Conservation (phyloP, 371 early-diverging fungal species). For the Mycotypha africana region DNA sequence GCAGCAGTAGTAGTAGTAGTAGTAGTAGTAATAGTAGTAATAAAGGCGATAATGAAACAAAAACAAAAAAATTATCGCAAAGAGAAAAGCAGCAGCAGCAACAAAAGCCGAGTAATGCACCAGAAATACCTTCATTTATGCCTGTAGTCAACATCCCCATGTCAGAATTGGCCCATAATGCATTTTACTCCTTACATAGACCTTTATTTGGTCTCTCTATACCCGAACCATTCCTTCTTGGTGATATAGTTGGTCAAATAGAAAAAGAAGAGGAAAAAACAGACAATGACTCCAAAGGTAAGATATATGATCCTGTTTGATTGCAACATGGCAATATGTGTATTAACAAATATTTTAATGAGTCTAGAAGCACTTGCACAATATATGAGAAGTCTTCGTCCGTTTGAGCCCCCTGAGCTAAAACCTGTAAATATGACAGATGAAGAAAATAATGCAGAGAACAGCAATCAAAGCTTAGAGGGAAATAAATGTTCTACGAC, state of each 20-base stretch:
- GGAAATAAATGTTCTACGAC: no score
- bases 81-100: background rate
- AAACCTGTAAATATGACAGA: background rate
- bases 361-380: constrained; percentile 12
- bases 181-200: constrained; percentile 44
- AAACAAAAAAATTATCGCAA: background rate
- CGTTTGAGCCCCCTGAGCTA: constrained; percentile 13
- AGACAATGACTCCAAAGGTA: no score
- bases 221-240: constrained; percentile 10
- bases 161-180: constrained; percentile 39
- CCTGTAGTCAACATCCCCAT: constrained; percentile 42
- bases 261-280: no score
- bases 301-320: no score
- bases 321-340: no score
- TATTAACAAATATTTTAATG: no score
- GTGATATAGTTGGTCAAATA: no score
- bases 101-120: constrained; percentile 1
- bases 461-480: no score
- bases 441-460: background rate
- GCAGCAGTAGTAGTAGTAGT: no score
- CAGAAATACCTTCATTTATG: constrained; percentile 19
- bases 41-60: constrained; percentile 1
- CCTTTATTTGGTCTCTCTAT: constrained; percentile 21
- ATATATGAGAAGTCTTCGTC: constrained; percentile 13
- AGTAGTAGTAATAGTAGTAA: background rate